Evolutionary conservation across 768 basidiomycete species (phyloP).

Genomic region (Vararia minispora): DNA sequence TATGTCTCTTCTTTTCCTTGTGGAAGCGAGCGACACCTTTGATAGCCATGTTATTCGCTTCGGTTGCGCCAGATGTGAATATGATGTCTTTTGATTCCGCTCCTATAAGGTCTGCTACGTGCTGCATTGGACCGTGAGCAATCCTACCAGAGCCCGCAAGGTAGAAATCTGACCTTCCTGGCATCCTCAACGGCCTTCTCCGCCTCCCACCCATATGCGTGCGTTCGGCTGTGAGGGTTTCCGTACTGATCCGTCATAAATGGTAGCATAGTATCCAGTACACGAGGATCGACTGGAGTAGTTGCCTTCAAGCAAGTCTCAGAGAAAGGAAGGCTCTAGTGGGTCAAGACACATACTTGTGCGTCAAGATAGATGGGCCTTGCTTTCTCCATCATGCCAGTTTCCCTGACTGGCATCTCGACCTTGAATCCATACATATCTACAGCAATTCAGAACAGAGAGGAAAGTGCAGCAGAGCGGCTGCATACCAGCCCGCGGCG

Average conservation of each 20-base stretch:
- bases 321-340: background rate
- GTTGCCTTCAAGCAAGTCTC: slow-evolving; percentile 54
- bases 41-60: slow-evolving; percentile 95
- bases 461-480: background rate
- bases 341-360: slow-evolving; percentile 48
- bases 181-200: slow-evolving; percentile 91
- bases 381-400: slow-evolving; percentile 43
- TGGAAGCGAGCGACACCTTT: slow-evolving; percentile 96
- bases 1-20: slow-evolving; percentile 84
- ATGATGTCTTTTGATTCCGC: slow-evolving; percentile 93
- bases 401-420: slow-evolving; percentile 49
- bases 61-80: slow-evolving; percentile 97
- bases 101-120: slow-evolving; percentile 86
- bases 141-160: background rate
- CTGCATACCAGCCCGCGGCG: slow-evolving; percentile 54
- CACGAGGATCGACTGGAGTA: slow-evolving; percentile 94
- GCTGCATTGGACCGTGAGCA: slow-evolving; percentile 29
- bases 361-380: slow-evolving; percentile 97
- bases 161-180: slow-evolving; percentile 47
- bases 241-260: slow-evolving; percentile 93
- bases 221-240: slow-evolving; percentile 96
- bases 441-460: slow-evolving; percentile 18
- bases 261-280: slow-evolving; percentile 94
- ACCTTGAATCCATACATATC: slow-evolving; percentile 89
- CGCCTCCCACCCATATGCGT: slow-evolving; percentile 99